phyloP scores from a whole-genome alignment of 1,139 yeast genomes.

The Pichia kudriavzevii region DNA sequence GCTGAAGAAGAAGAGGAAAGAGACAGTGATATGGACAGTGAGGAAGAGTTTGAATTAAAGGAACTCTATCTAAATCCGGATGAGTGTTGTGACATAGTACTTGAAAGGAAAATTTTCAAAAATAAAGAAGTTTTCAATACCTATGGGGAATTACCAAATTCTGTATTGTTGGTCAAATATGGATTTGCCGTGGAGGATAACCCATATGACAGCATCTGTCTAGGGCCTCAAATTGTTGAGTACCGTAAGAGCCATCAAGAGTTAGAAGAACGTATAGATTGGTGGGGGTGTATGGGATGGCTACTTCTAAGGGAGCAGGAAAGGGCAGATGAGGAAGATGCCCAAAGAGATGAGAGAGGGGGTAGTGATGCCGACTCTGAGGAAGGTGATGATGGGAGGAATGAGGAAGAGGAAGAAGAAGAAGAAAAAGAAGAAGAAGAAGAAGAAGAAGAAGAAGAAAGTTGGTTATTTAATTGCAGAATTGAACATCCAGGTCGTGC shows the following conservation, averaged over 20 bases:
- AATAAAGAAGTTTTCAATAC: constrained; percentile 68
- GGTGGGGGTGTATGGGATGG: constrained; percentile 51
- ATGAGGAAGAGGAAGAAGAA: constrained; percentile 16
- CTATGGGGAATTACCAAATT: constrained; percentile 66
- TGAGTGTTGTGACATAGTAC: constrained; percentile 52
- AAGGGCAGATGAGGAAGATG: constrained; percentile 14
- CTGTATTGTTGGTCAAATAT: constrained; percentile 61
- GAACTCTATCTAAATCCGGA: constrained; percentile 27
- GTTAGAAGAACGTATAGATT: constrained; percentile 38
- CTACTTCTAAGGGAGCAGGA: constrained; percentile 11
- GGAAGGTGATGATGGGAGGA: constrained; percentile 17
- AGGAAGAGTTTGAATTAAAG: constrained; percentile 16
- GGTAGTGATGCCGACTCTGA: constrained; percentile 16
- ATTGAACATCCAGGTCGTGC: constrained; percentile 34
- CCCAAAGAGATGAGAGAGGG: constrained; percentile 16
- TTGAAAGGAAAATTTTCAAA: constrained; percentile 34
- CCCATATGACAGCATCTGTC: constrained; percentile 47
- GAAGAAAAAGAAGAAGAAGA: constrained; percentile 22
- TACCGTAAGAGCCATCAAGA: constrained; percentile 30
- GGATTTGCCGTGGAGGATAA: constrained; percentile 62
- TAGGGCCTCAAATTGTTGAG: constrained; percentile 43
- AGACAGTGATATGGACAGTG: constrained; percentile 10
- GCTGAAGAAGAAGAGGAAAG: constrained; percentile 28
- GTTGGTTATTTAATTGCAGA: constrained; percentile 35
- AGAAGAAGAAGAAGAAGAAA: constrained; percentile 21